These are phyloP conservation scores for Apiotrichum montevideense DNA, from an alignment of 1,284 basidiomycete species.

Conservation along the genomic window DNA sequence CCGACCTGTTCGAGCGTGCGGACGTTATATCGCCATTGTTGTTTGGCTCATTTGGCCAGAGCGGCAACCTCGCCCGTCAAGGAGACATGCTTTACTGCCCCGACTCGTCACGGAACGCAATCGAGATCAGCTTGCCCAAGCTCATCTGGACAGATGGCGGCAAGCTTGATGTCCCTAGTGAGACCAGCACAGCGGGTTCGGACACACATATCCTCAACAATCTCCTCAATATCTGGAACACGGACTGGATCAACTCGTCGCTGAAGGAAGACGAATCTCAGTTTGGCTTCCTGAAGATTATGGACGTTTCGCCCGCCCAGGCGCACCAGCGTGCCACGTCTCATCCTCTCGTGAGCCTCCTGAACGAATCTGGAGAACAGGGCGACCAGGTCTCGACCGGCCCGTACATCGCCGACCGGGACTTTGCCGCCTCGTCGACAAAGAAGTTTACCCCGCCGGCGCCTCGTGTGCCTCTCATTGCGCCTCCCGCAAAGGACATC, in stretches of 20 bases:
- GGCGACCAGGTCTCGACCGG: constrained; percentile 40
- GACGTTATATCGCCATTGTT: constrained; percentile 91
- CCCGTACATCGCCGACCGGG: constrained; percentile 47
- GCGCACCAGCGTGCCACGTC: constrained; percentile 53
- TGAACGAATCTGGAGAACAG: constrained; percentile 16
- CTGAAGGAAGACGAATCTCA: constrained; percentile 54
- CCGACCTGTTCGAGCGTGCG: constrained; percentile 94
- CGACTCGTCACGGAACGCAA: constrained; percentile 73
- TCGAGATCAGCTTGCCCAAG: constrained; percentile 70
- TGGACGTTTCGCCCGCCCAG: constrained; percentile 60
- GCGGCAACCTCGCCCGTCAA: constrained; percentile 75
- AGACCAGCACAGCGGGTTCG: constrained; percentile 54
- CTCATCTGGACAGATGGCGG: constrained; percentile 76
- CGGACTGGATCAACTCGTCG: constrained; percentile 71
- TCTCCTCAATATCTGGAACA: constrained; percentile 86
- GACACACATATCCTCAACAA: constrained; percentile 62
- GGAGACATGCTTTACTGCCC: constrained; percentile 75
- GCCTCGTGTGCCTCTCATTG: constrained; percentile 39
- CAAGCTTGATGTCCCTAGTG: constrained; percentile 61
- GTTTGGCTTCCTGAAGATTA: constrained; percentile 72
- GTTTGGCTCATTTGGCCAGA: constrained; percentile 75
- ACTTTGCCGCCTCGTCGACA: constrained; percentile 52
- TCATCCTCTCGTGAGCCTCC: constrained; percentile 29
- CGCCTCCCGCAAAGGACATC: constrained; percentile 5
- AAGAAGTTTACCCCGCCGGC: constrained; percentile 42